Conservation (phyloP, 179 eudicot genomes). For the Amaranthus tricolor region DNA sequence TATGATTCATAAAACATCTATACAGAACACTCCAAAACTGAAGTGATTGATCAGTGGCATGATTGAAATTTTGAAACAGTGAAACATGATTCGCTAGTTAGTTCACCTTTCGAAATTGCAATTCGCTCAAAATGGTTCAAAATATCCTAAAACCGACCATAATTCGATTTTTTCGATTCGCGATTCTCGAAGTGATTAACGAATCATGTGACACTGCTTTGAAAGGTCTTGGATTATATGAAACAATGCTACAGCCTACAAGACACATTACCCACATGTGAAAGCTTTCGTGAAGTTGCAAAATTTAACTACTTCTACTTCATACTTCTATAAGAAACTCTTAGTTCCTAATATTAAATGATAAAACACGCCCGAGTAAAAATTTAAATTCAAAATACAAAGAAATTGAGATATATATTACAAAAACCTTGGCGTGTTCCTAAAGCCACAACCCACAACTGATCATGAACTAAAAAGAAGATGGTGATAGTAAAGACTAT, state of each 20-base stretch:
- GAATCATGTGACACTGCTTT: too few species aligned
- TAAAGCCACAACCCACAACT: too few species aligned
- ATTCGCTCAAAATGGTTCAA: too few species aligned
- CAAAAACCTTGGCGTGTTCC: too few species aligned
- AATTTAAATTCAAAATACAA: not conserved
- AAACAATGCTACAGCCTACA: not conserved
- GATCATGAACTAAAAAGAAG: too few species aligned
- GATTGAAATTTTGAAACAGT: not conserved
- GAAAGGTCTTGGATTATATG: not conserved
- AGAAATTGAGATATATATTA: too few species aligned
- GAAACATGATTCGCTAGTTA: not conserved
- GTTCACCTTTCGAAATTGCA: too few species aligned
- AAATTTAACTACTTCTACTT: too few species aligned
- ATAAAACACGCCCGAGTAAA: not conserved
- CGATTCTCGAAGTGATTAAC: too few species aligned
- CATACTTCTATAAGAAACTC: not conserved
- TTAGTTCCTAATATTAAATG: not conserved
- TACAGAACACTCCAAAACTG: not conserved
- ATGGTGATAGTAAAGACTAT: too few species aligned
- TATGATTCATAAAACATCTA: not conserved
- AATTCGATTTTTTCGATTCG: too few species aligned
- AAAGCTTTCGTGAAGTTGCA: not conserved
- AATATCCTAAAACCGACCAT: too few species aligned
- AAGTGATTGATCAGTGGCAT: slow-evolving; percentile 2
- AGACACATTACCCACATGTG: not conserved